A percentile compares a stretch with the other conserved stretches of the same genome.
Evolutionary conservation across 176 grass and related monocot genomes (phyloP).

Genomic region (Rhynchospora pubera): DNA sequence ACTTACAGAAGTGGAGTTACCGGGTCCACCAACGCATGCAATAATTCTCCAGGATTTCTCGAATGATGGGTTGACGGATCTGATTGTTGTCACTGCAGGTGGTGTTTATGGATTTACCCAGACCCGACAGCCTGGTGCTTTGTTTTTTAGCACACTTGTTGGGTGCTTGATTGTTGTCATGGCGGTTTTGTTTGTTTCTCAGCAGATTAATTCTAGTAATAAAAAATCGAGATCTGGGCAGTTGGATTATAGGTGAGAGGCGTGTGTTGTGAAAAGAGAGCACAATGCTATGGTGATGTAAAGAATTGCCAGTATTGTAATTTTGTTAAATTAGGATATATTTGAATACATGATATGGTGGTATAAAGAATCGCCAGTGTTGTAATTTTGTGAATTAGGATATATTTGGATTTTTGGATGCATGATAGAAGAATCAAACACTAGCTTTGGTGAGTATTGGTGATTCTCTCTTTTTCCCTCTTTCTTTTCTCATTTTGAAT

Average conservation of each 20-base stretch:
- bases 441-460: background rate
- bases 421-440: background rate
- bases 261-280: background rate
- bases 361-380: slow-evolving; percentile 4
- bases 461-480: background rate
- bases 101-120: slow-evolving; percentile 80
- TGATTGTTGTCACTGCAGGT: slow-evolving; percentile 53
- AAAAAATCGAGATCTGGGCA: slow-evolving; percentile 48
- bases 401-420: background rate
- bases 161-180: slow-evolving; percentile 87
- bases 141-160: slow-evolving; percentile 90
- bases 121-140: slow-evolving; percentile 79
- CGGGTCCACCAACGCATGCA: slow-evolving; percentile 56
- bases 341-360: background rate
- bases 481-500: background rate
- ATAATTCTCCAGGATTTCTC: slow-evolving; percentile 74
- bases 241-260: slow-evolving; percentile 9
- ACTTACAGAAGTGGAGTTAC: slow-evolving; percentile 59
- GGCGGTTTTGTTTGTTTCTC: slow-evolving; percentile 75
- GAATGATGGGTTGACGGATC: slow-evolving; percentile 71
- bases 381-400: slow-evolving; percentile 26
- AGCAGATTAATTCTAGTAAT: slow-evolving; percentile 63
- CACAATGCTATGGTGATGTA: background rate
- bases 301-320: slow-evolving; percentile 8
- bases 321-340: slow-evolving; percentile 27